Evolutionary conservation across 176 grass and related monocot genomes (phyloP).

Genomic region (Tuctoria greenei): DNA sequence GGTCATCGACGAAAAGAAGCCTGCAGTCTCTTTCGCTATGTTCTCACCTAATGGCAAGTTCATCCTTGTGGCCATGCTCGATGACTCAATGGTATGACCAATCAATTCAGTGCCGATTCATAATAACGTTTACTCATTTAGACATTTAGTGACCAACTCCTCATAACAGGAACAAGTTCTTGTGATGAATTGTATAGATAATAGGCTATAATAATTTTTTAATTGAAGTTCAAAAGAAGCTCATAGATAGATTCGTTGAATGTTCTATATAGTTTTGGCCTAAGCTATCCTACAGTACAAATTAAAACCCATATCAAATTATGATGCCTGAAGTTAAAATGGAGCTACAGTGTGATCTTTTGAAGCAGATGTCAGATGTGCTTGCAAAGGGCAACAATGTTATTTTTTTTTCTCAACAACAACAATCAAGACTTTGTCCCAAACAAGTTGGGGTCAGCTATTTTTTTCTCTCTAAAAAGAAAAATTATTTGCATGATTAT

Average conservation of each 20-base stretch:
- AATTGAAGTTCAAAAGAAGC: not conserved
- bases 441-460: no score
- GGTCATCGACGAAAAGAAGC: slow-evolving; percentile 77
- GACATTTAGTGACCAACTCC: not conserved
- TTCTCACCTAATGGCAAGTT: slow-evolving; percentile 97
- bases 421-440: no score
- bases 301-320: not conserved
- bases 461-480: not conserved
- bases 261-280: not conserved
- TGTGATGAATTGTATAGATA: not conserved
- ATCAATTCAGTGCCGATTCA: slow-evolving; percentile 17
- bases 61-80: slow-evolving; percentile 73
- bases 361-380: not conserved
- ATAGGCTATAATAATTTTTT: not conserved
- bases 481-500: not conserved
- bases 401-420: not conserved
- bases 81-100: slow-evolving; percentile 72
- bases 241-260: not conserved
- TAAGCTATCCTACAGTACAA: not conserved
- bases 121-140: not conserved
- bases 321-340: not conserved
- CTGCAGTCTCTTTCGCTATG: slow-evolving; percentile 79
- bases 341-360: not conserved
- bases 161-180: not conserved
- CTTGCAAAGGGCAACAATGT: not conserved